Conservation (phyloP, 225 moss, liverwort and hornwort species). For the Straminergon stramineum region DNA sequence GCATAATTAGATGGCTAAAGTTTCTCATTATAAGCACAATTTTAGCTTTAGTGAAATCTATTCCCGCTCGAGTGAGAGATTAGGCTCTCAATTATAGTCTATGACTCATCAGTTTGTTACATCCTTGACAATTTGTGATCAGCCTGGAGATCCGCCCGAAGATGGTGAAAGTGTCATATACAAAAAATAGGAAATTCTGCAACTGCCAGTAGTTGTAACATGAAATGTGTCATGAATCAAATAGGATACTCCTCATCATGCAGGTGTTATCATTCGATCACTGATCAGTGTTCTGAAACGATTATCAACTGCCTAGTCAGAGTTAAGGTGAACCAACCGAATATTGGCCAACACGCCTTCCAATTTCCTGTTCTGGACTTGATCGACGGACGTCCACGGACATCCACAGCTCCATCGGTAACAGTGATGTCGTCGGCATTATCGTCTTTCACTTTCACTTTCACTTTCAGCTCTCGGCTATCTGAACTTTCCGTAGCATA, state of each 20-base stretch:
- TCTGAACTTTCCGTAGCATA: constrained; percentile 23
- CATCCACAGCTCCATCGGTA: constrained; percentile 63
- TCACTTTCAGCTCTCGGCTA: constrained; percentile 6
- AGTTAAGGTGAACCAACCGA: constrained; percentile 47
- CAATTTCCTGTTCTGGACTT: constrained; percentile 78
- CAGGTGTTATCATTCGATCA: not conserved
- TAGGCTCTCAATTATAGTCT: not conserved
- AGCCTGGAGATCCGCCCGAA: not conserved
- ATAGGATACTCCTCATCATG: not conserved
- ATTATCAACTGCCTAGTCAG: not conserved
- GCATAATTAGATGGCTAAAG: not conserved
- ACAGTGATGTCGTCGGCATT: constrained; percentile 41
- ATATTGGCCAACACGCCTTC: constrained; percentile 75
- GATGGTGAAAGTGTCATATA: not conserved
- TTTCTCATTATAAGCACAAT: not conserved
- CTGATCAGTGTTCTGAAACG: not conserved
- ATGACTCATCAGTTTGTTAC: not conserved
- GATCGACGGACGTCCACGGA: constrained; percentile 51
- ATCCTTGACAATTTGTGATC: not conserved
- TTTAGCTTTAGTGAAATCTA: not conserved
- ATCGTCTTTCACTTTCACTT: constrained; percentile 11
- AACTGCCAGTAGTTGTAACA: not conserved
- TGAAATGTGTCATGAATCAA: not conserved
- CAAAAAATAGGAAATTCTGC: not conserved
- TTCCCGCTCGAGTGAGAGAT: not conserved